These are phyloP conservation scores for Blastocystis sp. DNA, from an alignment of 352 stramenopile species.

Conservation along the genomic window DNA sequence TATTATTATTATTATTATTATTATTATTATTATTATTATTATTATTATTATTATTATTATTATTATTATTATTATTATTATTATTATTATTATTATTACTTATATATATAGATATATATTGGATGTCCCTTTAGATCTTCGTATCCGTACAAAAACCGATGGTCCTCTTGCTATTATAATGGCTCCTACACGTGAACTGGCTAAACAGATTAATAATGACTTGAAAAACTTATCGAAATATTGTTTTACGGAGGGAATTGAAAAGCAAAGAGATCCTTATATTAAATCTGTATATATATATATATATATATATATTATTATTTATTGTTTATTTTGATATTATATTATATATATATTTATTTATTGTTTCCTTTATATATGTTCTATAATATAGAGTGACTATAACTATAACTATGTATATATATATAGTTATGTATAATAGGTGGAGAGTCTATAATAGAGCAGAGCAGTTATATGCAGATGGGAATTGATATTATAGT, in stretches of 20 bases:
- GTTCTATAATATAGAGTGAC: conserved; percentile 12
- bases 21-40: too few species aligned
- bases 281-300: conserved; percentile 14
- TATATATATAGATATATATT: conserved; percentile 71
- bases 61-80: too few species aligned
- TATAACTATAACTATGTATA: conserved; percentile 58
- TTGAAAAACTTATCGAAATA: conserved; percentile 68
- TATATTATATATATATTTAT: too few species aligned
- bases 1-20: too few species aligned
- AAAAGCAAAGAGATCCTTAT: conserved; percentile 41
- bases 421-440: conserved; percentile 15
- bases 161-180: conserved; percentile 87
- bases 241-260: conserved; percentile 44
- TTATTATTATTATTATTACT: too few species aligned
- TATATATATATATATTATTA: too few species aligned
- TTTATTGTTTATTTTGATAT: too few species aligned
- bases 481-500: too few species aligned
- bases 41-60: too few species aligned
- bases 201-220: conserved; percentile 82
- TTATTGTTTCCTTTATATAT: too few species aligned
- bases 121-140: conserved; percentile 57
- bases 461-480: too few species aligned
- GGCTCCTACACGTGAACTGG: conserved; percentile 87
- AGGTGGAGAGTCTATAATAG: conserved; percentile 9
- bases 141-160: conserved; percentile 63